These are phyloP conservation scores for Dissophora globulifera DNA, from an alignment of 192 early-diverging fungal species.

Conservation along the genomic window DNA sequence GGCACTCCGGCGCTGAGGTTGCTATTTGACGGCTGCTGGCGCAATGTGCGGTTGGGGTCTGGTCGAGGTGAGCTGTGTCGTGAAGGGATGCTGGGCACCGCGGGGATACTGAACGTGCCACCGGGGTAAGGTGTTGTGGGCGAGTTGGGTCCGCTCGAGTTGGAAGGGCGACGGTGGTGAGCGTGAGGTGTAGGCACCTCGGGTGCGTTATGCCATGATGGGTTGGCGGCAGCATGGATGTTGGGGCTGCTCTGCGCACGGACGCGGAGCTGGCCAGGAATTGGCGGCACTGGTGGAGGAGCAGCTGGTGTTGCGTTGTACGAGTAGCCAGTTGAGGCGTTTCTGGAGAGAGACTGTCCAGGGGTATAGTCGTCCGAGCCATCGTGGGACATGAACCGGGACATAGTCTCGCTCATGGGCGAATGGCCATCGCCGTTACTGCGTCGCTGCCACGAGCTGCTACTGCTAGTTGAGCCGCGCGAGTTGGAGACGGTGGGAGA, in stretches of 20 bases:
- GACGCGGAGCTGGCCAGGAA: conserved; percentile 55
- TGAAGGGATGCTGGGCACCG: conserved; percentile 38
- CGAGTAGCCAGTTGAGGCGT: conserved; percentile 49
- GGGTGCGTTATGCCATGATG: conserved; percentile 49
- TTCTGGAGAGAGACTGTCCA: conserved; percentile 47
- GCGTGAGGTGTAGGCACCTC: conserved; percentile 36
- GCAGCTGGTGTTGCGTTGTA: conserved; percentile 30
- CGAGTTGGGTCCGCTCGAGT: conserved; percentile 48
- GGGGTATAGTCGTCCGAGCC: conserved; percentile 45
- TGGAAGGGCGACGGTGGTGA: conserved; percentile 40
- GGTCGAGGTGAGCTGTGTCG: conserved; percentile 38
- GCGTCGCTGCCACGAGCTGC: conserved; percentile 54
- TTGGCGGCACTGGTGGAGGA: conserved; percentile 47
- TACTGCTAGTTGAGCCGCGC: conserved; percentile 53
- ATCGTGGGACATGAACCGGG: conserved; percentile 61
- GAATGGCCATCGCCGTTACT: conserved; percentile 58
- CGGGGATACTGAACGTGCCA: conserved; percentile 25
- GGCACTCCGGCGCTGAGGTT: conserved; percentile 53
- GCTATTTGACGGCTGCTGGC: conserved; percentile 47
- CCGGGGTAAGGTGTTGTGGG: conserved; percentile 29
- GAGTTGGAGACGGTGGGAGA: conserved; percentile 64
- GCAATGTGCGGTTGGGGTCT: conserved; percentile 35
- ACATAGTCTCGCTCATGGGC: conserved; percentile 63
- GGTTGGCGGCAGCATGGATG: conserved; percentile 58
- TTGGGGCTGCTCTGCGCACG: conserved; percentile 70